A percentile compares a stretch with the other conserved stretches of the same genome.
These are phyloP conservation scores for Stereum hirsutum DNA, from an alignment of 1,284 basidiomycete species.

Conservation along the genomic window DNA sequence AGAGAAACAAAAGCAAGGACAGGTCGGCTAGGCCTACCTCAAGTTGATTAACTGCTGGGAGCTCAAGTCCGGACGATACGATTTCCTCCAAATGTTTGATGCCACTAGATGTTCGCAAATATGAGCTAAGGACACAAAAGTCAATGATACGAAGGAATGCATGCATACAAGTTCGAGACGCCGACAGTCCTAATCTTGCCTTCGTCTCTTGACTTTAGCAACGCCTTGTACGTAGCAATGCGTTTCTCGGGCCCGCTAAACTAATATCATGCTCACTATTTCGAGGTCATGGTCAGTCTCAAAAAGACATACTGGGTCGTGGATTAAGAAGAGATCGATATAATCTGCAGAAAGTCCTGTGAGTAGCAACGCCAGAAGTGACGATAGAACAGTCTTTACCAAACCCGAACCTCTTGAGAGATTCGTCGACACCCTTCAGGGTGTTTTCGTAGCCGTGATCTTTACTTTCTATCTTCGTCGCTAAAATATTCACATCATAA, in stretches of 20 bases:
- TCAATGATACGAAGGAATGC: neutral
- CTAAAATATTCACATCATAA: conserved; percentile 14
- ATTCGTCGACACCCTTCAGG: conserved; percentile 44
- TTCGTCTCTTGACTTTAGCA: conserved; percentile 32
- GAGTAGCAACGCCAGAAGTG: no score
- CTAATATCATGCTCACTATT: no score
- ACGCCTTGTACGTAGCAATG: conserved; percentile 33
- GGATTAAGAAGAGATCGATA: conserved; percentile 71
- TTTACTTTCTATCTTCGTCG: conserved; percentile 52
- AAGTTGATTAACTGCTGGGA: conserved; percentile 80
- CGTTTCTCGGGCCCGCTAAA: conserved; percentile 34
- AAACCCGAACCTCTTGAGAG: conserved; percentile 43
- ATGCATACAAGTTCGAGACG: conserved; percentile 52
- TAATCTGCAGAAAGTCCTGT: conserved; percentile 25
- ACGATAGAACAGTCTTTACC: conserved; percentile 24
- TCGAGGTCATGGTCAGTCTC: no score
- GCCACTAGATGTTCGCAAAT: conserved; percentile 31
- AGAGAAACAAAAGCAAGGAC: no score
- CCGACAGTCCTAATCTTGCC: conserved; percentile 49
- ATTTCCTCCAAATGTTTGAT: conserved; percentile 77
- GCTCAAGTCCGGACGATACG: conserved; percentile 42
- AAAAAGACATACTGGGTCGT: conserved; percentile 43
- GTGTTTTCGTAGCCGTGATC: conserved; percentile 52
- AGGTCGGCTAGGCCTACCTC: no score
- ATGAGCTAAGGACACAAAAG: neutral